Evolutionary conservation across 306 rosid genomes (phyloP), one percentile per base, ranked within the genome.

Genomic region (Medicago truncatula): DNA sequence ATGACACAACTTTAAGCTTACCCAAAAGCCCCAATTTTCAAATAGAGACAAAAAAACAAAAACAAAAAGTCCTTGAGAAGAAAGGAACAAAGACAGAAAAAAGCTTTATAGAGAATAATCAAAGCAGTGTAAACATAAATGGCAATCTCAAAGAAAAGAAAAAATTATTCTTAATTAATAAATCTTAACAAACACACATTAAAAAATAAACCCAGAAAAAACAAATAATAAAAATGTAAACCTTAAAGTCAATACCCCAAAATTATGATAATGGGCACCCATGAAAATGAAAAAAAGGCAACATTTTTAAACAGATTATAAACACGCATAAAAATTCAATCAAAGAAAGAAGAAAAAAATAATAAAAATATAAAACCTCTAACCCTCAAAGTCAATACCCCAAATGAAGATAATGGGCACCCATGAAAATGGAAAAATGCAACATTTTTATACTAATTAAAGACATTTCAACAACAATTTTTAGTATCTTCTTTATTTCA

Each of bases 351-450:
- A n/a, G n/a, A n/a, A n/a, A n/a, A n/a, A n/a, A 21, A 21, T 38
- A 34, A 34, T 34, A 34, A 34, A 34, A 34, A 34, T 34, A 7
- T 6, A 34, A 34, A 34, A 4, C 38, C 38, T 34, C 38, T 4
- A 34, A 34, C 7, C 38, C 38, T 34, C 0, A 34, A 34, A 34
- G 38, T 34, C 38, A 34, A 34, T 34, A 34, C 38, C 7, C 7
- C 38, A 34, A 34, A 34, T 5, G 38, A 34, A 4, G 38, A 34
- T 34, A 34, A 34, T 34, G 60, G 65, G 39, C 67, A 75, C 21
- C 82, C 79, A 88, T 62, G 49, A 81, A 88, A 75, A 8, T 16
- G 50, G 70, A 64, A 11, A 75, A 72, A 75, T 75, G 61, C 39
- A 75, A 64, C 54, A 75, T 70, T 67, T 65, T 70, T 61, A 54